Percentiles rank a stretch among this genome's conserved stretches.
Conservation (phyloP, 2,329 filamentous ascomycete species). For the Phialophora chinensis region DNA sequence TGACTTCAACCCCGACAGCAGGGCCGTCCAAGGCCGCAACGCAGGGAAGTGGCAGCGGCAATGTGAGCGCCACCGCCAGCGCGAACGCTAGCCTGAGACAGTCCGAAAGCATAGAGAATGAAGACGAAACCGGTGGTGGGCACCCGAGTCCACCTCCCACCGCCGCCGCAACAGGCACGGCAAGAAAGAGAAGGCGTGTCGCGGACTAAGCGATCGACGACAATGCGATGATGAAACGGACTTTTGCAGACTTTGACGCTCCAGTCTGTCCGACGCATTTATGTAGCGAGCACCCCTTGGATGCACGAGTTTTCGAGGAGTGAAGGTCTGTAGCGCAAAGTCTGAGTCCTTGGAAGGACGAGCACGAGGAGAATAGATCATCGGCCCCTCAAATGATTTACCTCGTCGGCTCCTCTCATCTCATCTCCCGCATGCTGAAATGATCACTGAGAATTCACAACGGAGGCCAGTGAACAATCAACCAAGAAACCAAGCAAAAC, state of each 20-base stretch:
- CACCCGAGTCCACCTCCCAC: conserved; percentile 13
- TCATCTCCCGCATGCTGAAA: neutral
- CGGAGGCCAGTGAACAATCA: too few species aligned
- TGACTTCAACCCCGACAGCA: neutral
- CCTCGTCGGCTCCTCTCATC: neutral
- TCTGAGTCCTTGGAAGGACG: neutral
- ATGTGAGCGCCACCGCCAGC: conserved; percentile 15
- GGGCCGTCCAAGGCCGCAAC: neutral
- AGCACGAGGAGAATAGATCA: neutral
- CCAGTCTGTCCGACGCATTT: neutral
- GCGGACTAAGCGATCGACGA: conserved; percentile 22
- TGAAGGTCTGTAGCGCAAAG: neutral
- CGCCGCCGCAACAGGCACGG: conserved; percentile 25
- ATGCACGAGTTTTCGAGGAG: neutral
- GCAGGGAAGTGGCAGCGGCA: neutral
- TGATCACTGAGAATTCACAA: too few species aligned
- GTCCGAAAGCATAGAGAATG: conserved; percentile 32
- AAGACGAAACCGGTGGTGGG: conserved; percentile 25
- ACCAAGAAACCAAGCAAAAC: too few species aligned
- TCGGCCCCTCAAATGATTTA: neutral
- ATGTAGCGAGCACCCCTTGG: neutral
- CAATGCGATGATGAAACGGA: neutral
- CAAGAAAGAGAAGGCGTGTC: conserved; percentile 36
- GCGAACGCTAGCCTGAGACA: conserved; percentile 30
- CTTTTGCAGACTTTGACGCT: neutral